These are phyloP conservation scores for Martensiomyces pterosporus DNA, from an alignment of 192 early-diverging fungal species.

Conservation along the genomic window DNA sequence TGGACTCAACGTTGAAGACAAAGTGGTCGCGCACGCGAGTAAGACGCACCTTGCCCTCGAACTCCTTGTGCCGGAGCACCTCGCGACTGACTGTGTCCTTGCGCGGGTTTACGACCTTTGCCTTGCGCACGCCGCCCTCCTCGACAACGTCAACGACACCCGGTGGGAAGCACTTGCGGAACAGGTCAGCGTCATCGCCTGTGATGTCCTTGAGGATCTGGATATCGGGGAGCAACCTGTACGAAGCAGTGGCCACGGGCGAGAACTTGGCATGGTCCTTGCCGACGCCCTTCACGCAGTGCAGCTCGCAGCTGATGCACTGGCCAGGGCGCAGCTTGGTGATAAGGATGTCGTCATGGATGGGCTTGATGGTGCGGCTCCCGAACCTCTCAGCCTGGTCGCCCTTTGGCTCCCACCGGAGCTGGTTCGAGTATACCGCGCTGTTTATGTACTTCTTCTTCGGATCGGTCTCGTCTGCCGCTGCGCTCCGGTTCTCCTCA, in stretches of 20 bases:
- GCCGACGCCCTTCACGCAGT: slow-evolving; percentile 89
- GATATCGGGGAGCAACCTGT: slow-evolving; percentile 91
- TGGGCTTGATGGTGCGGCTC: slow-evolving; percentile 65
- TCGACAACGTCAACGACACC: slow-evolving; percentile 79
- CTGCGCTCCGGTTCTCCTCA: slow-evolving; percentile 55
- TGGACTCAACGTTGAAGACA: slow-evolving; percentile 94
- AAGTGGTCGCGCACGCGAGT: slow-evolving; percentile 94
- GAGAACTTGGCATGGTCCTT: slow-evolving; percentile 98
- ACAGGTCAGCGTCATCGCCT: slow-evolving; percentile 75
- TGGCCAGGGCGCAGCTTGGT: slow-evolving; percentile 93
- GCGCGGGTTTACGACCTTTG: slow-evolving; percentile 81
- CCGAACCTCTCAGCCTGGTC: slow-evolving; percentile 73
- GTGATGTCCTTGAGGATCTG: slow-evolving; percentile 77
- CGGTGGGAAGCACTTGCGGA: slow-evolving; percentile 79
- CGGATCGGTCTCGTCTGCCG: slow-evolving; percentile 65
- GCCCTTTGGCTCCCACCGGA: slow-evolving; percentile 89
- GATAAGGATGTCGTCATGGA: slow-evolving; percentile 89
- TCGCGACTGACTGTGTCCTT: slow-evolving; percentile 95
- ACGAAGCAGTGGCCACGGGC: slow-evolving; percentile 93
- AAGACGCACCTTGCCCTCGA: slow-evolving; percentile 83
- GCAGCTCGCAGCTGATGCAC: slow-evolving; percentile 74
- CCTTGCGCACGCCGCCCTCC: slow-evolving; percentile 65
- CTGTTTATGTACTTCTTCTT: slow-evolving; percentile 68
- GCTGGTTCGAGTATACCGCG: slow-evolving; percentile 67
- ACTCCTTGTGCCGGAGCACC: slow-evolving; percentile 87